Evolutionary conservation across 2,329 filamentous ascomycete genomes (phyloP), one percentile per base, ranked within the genome.

Genomic region (Xylariaceae sp.): DNA sequence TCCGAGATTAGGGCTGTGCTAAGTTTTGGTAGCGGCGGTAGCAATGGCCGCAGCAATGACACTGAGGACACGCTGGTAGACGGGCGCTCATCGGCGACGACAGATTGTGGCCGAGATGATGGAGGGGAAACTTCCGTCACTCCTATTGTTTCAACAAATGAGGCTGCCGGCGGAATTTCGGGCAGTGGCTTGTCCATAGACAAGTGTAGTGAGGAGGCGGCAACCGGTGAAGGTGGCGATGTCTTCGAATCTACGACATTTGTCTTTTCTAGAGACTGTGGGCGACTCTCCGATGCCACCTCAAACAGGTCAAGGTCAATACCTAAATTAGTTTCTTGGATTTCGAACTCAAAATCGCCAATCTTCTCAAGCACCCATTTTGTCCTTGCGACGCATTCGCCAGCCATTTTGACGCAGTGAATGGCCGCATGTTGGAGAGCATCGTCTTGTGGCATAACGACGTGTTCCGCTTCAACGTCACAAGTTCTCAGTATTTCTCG

Each of bases 271-370:
- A 75, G 75, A 17, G 69, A 69, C 2, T 61, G 62, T 12, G 71
- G 65, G 49, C 61, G 63, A 58, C 63, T 68, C 53, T 68, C 69
- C 48, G 74, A 69, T n/a, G 74, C 69, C 6, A 75, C 67, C 51
- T 84, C 78, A 41, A 86, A 74, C n/a, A 80, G 73, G 14, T 72
- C 74, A 24, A 86, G 71, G 61, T 87, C 83, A 48, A 88, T 80
- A 6, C 81, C 82, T 23, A 90, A 74, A 26, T 79, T 69, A 16
- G 76, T 76, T 33, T 77, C 70, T 64, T 89, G 86, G 52, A 90
- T 80, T 71, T 96, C 91, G 64, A 93, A 86, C 73, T 96, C 92
- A 64, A 96, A 96, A 73, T 96, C 93, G 17, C 93, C 92, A 62
- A 95, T 92, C 59, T 89, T 84, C 74, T 96, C 92, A 56, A 99